Evolutionary conservation across 2,329 filamentous ascomycete genomes (phyloP), one percentile per base, ranked within the genome.

Genomic region (Stemphylium vesicarium): DNA sequence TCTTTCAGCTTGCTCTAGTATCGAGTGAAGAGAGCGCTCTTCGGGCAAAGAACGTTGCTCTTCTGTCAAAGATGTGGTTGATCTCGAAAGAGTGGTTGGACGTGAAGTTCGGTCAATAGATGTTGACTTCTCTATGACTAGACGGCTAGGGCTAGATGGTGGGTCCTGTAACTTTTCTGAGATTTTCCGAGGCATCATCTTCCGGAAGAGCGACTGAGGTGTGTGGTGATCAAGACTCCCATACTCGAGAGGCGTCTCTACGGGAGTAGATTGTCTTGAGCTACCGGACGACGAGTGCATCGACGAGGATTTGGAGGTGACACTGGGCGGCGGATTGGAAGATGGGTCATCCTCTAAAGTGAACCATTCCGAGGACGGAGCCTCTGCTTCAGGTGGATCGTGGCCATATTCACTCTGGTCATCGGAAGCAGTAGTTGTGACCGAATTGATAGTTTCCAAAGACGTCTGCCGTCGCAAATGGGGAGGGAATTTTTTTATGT

Each of bases 61-160:
- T 59, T 47, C 54, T 15, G 46, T 47, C 22, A 60, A 58, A 24
- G 65, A 73, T 50, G 57, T 56, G 5, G 56, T 69, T 53, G 64
- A 67, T 36, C 56, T 61, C 13, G 66, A 66, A 13, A 68, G 67
- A 40, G 54, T 66, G 11, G 68, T 64, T 26, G 63, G 70, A 40
- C 72, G 61, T 37, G 71, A 75, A 13, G 60, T 62, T 39, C 76
- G 73, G 38, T 73, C 68, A 32, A 76, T 51, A 7, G 70, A 72
- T 15, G 69, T 62, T 15, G 66, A 70, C 42, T 71, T 72, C 32
- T 73, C 59, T 47, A 76, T 75, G 15, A 68, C 52, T 2, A 72
- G 57, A 24, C 60, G 60, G n/a, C 40, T 53, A 33, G 63, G 48
- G 53, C 39, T 44, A 29, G 56, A 39, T 13, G 59, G 42, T 10